Base-by-base conservation (phyloP, 2,329 filamentous ascomycete species). In the Zopfia rhizophila region DNA sequence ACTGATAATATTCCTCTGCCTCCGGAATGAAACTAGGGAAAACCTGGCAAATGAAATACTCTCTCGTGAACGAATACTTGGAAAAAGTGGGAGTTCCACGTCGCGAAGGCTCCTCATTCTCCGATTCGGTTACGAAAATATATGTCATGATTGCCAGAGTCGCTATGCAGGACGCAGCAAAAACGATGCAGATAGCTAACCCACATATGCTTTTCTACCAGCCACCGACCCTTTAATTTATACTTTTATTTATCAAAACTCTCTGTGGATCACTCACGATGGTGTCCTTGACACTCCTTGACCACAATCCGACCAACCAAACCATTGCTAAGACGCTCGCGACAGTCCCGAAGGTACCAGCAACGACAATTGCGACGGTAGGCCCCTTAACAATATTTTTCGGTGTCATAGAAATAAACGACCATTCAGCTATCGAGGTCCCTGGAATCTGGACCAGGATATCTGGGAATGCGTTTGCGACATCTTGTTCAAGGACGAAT, bases 41-140 rank as follows among this genome's bases (percentile, higher is more conserved):
- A 7, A 47, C 52, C 3, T 45, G 28, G 19, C 55, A 58, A 6
- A 55, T 5, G 13, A 51, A 58, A 21, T 29, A 55, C 21, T 58
- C 55, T 7, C 44, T 24, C 8, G 48, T 55, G 28, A 55, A 54
- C 2, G 12, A 22, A n/a, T n/a, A n/a, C n/a, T n/a, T n/a, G n/a
- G n/a, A n/a, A n/a, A n/a, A n/a, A n/a, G n/a, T n/a, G n/a, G n/a
- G n/a, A n/a, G n/a, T n/a, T n/a, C n/a, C n/a, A n/a, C n/a, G n/a
- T n/a, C n/a, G n/a, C n/a, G n/a, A n/a, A n/a, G n/a, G n/a, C n/a
- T n/a, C n/a, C 7, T 19, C 11, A 8, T 48, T 17, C 6, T 14
- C 8, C 16, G 37, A 17, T 22, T 58, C 48, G 6, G n/a, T 37
- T 5, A 51, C 29, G 12, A 46, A 43, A 7, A 58, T 38, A 23